Base-by-base conservation (phyloP, 179 eudicot species). In the Carnegiea gigantea region DNA sequence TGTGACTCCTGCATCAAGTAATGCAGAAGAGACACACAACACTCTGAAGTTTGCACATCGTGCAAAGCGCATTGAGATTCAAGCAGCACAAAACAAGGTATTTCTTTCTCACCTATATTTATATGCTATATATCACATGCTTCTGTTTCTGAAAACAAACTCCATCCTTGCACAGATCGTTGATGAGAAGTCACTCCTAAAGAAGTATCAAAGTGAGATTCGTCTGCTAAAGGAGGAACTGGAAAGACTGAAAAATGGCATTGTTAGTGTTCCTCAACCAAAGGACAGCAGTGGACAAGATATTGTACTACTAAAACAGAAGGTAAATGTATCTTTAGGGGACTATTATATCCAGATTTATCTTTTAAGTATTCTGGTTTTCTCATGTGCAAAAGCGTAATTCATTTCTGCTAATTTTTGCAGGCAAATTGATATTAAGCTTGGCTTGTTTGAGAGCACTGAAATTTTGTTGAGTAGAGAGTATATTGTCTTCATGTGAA, bases 11-110 rank as follows among this genome's bases (percentile, higher is more conserved):
- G 96, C 99, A 75, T 97, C 97, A 83, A 97, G 97, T 86, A 94
- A 88, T 89, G 78, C 95, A 36, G 99, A 96, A 87, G 98, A 96
- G 86, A 97, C 99, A 49, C 98, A 97, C 75, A 95, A 97, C 88
- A 97, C 99, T 73, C 83, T 97, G 84, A 97, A 97, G 86, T 97
- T 97, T 89, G 99, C 99, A 26, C 98, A 94, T 87, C 98, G 98
- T 85, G 95, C 98, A 80, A 97, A 97, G 85, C 92, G 88, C 82
- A 90, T 96, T 84, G 99, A 96, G 87, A 90, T 96, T 82, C 98
- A 96, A 89, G 98, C 99, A 57, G 92, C 97, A 77, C 99, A 96
- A 84, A 96, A 96, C 87, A 93, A 96, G 95, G 99, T 92, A 86
- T 71, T 26, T 74, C 64, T 72, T 78, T 77, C 79, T 46, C 78